Base-by-base conservation (phyloP, 176 grass and related monocot genomes). In the Aegilops speltoides region DNA sequence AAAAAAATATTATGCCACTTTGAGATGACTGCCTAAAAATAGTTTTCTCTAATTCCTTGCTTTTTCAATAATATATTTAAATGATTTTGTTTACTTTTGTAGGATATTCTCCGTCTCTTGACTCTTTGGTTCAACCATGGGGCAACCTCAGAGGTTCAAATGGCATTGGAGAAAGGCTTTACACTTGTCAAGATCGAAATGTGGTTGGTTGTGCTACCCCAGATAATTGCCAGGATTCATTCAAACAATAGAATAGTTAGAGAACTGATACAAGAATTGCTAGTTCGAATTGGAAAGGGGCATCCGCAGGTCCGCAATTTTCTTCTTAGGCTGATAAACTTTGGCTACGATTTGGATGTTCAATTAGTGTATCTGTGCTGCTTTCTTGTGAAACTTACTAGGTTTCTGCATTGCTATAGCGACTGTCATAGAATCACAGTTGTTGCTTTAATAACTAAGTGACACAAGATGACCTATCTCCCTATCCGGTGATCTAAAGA, bases 201-300 rank as follows among this genome's bases (percentile, higher is more conserved):
- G 93, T 98, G 96, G 96, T 82, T 98, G 84, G 96, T 95, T 84
- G 96, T 98, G 82, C 78, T 98, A 36, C 96, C 96, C 14, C 96
- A 98, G 89, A 98, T 98, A 91, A 98, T 98, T 79, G 96, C 96
- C 80, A 96, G 96, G 78, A 98, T 98, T 86, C 96, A 98, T 90
- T 98, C 93, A 68, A 98, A 98, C 80, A 98, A 91, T 77, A 90
- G 41, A 84, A 76, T 85, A 82, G 96, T 98, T 78, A 95, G 93
- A 92, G 96, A 96, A 91, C 80, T 98, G 85, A 98, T 98, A 91
- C 93, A 98, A 61, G 83, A 90, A 41, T 94, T 98, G 88, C 86
- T 98, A 48, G 96, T 98, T 85, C 90, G 67, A 83, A 98, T 98
- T 80, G 96, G 96, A 84, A 94, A 90, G 63, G 92, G 87, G 65